Conservation (phyloP, 352 stramenopile genomes). For the Globisporangium cederbergense region DNA sequence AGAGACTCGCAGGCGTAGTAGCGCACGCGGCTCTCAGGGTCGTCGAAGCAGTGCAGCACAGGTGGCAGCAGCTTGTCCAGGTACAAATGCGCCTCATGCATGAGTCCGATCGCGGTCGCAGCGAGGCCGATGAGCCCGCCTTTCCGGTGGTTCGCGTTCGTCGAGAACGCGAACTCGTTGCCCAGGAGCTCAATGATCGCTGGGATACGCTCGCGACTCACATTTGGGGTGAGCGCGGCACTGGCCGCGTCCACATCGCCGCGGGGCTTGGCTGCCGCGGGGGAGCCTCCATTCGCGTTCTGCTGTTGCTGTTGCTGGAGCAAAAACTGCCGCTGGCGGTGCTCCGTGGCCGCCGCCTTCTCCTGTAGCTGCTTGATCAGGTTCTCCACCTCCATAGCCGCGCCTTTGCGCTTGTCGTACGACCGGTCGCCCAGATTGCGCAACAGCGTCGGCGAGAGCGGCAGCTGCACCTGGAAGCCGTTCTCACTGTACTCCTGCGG, state of each 20-base stretch:
- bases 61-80: slow-evolving; percentile 94
- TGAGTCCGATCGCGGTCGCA: slow-evolving; percentile 96
- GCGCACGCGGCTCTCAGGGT: slow-evolving; percentile 95
- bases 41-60: slow-evolving; percentile 99
- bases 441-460: slow-evolving; percentile 74
- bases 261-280: slow-evolving; percentile 42
- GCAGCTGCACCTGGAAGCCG: slow-evolving; percentile 49
- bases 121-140: slow-evolving; percentile 98
- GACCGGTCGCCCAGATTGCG: slow-evolving; percentile 95
- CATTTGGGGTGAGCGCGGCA: slow-evolving; percentile 32
- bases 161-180: slow-evolving; percentile 97
- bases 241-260: not conserved
- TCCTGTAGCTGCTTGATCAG: slow-evolving; percentile 97
- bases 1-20: slow-evolving; percentile 99
- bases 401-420: slow-evolving; percentile 99
- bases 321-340: slow-evolving; percentile 55
- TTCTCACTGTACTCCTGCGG: slow-evolving; percentile 6
- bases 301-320: slow-evolving; percentile 37
- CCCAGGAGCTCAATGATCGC: slow-evolving; percentile 96
- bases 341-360: slow-evolving; percentile 79
- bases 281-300: slow-evolving; percentile 5
- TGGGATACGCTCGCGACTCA: slow-evolving; percentile 80
- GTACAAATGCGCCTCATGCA: slow-evolving; percentile 89
- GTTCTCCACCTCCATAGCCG: slow-evolving; percentile 98
- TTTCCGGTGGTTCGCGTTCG: slow-evolving; percentile 99